Evolutionary conservation across 1,284 basidiomycete species (phyloP).

Genomic region (Cryptococcus sp.): DNA sequence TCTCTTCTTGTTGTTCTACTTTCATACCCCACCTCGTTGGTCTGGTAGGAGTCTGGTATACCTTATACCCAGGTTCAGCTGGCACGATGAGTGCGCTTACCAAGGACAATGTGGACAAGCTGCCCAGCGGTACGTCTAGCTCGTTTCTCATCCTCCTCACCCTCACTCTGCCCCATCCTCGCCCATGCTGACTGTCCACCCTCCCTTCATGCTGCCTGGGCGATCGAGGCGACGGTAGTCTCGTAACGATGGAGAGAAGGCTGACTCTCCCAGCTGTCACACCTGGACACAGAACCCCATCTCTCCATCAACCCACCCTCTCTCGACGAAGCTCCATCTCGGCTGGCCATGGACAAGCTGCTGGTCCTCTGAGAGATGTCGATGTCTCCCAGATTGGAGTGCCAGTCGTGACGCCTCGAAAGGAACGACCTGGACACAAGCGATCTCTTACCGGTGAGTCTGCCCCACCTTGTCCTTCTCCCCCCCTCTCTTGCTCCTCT

Average conservation of each 20-base stretch:
- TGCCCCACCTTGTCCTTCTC: neutral
- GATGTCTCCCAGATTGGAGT: slow-evolving; percentile 39
- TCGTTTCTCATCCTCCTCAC: too few species aligned
- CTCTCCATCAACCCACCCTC: slow-evolving; percentile 37
- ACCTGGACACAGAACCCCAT: slow-evolving; percentile 24
- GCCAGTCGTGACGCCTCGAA: slow-evolving; percentile 36
- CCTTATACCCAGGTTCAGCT: neutral
- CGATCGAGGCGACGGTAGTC: too few species aligned
- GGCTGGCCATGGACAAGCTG: slow-evolving; percentile 14
- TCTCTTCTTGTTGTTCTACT: neutral
- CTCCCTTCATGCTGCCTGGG: neutral
- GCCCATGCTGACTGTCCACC: slow-evolving; percentile 4
- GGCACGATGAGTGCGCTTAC: slow-evolving; percentile 29
- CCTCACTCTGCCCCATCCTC: slow-evolving; percentile 5
- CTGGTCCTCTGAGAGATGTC: slow-evolving; percentile 28
- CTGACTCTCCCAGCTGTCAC: slow-evolving; percentile 4
- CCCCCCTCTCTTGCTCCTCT: neutral
- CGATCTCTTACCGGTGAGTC: slow-evolving; percentile 38
- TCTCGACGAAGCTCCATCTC: slow-evolving; percentile 41
- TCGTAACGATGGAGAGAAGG: too few species aligned
- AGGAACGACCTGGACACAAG: slow-evolving; percentile 38
- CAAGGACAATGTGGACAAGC: slow-evolving; percentile 34
- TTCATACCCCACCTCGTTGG: too few species aligned
- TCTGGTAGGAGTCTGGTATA: too few species aligned
- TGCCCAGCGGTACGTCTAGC: slow-evolving; percentile 18